Base-by-base conservation (phyloP, 345 rosid species). In the Syzygium grande region DNA sequence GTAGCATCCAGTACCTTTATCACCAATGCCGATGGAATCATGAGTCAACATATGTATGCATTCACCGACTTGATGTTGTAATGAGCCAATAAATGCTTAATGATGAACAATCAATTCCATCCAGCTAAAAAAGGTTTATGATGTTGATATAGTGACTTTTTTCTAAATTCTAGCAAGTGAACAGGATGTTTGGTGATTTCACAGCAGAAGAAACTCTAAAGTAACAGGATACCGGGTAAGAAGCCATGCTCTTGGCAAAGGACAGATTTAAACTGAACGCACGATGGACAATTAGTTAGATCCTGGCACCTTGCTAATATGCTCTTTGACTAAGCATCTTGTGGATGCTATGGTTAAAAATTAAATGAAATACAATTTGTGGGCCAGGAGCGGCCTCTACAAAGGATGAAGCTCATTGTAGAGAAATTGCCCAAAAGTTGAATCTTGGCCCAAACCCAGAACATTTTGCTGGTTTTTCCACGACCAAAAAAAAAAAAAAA, bases 1-100 rank as follows among this genome's bases (percentile, higher is more conserved):
- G 98, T 98, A 21, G 99, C 98, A 94, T 98, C 99, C 92, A 98
- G 88, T 87, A 94, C 99, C 99, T 98, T 92, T 58, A 89, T 84
- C 85, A 85, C 87, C 78, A 89, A 87, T 27, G 7, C 86, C 55
- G 80, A 55, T 85, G 55, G 53, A 23, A 52, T 73, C 25, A 73
- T 38, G 27, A 73, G 83, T 68, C 54, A 52, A 77, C n/a, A 52
- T 52, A 52, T 7, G 9, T 52, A 84, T 52, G 86, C 27, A 84
- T 14, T 52, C 22, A 52, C 14, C 1, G 0, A 73, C 83, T 73
- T 38, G 27, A 73, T 11, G 49, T 73, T 73, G 49, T 38, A 38
- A 73, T 38, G 23, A 49, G 49, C 83, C 83, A 73, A 38, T 43
- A 73, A 73, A 73, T 38, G 83, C 49, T 73, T 73, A 73, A 11